Evolutionary conservation across 2,329 filamentous ascomycete genomes (phyloP), one percentile per base, ranked within the genome.

Genomic region (Gliomastix tumulicola): DNA sequence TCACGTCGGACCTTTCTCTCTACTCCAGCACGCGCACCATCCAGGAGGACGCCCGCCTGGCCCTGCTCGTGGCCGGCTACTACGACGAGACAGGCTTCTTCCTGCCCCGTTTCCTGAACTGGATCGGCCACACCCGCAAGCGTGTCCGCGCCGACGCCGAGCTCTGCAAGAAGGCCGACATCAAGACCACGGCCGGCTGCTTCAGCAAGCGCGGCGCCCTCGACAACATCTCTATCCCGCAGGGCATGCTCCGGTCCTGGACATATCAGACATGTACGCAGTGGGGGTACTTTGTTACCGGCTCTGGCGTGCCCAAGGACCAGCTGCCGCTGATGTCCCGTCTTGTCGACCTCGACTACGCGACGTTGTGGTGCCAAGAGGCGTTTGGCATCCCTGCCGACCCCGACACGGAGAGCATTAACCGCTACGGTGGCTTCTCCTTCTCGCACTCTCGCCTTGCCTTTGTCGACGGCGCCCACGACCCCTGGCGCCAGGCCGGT

Each of bases 211-310:
- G 57, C 37, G 35, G 35, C 35, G 35, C 35, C 28, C 30, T 36
- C 25, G 35, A 36, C 23, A 27, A 36, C 35, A 27, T 27, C 13
- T 33, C 32, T 18, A 38, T 57, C 56, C 0, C 39, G 42, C n/a
- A 51, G 49, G 10, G 7, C 18, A 34, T 13, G 22, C n/a, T 33
- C 25, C 39, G 44, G 7, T 30, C 38, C 10, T 42, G 40, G 40
- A 13, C 32, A 6, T 42, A 42, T 30, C 40, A 42, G 31, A 39
- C 37, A 9, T 42, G 40, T 32, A 42, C 40, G 7, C 36, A 42
- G 34, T 92, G 84, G 85, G 87, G 86, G 9, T 92, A 77, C 59
- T 76, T 89, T 34, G 74, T 82, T 45, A 87, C 83, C 1, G 86
- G 87, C 33, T 80, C 76, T 5, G 76, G 79, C 19, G 78, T 80